Evolutionary conservation across 257 asterid species (phyloP).

Genomic region (Avicennia marina): DNA sequence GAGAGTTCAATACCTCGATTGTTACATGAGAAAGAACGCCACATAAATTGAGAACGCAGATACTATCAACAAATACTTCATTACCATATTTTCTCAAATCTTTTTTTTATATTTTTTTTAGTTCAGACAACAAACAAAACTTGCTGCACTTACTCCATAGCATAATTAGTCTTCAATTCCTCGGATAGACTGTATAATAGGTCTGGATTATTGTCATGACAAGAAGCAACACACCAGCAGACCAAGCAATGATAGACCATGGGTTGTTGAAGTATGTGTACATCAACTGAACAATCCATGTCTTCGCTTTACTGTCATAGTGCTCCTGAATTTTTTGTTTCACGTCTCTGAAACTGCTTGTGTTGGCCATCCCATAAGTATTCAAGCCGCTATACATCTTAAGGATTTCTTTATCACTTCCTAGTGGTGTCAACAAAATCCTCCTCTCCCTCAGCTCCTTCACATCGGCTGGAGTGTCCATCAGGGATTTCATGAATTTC

Average conservation of each 20-base stretch:
- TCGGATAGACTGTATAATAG: background rate
- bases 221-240: conserved; percentile 13
- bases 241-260: conserved; percentile 15
- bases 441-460: conserved; percentile 21
- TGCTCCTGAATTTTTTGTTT: background rate
- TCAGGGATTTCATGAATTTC: conserved; percentile 23
- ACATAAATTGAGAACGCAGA: too few species aligned
- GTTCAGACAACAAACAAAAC: too few species aligned
- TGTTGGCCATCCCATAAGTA: background rate
- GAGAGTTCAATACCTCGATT: too few species aligned
- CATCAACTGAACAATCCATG: conserved; percentile 17
- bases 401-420: conserved; percentile 26
- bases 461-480: conserved; percentile 21
- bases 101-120: too few species aligned
- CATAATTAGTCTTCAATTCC: background rate
- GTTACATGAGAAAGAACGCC: too few species aligned
- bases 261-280: conserved; percentile 12
- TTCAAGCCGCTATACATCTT: background rate
- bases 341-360: background rate
- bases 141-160: too few species aligned
- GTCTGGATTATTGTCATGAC: background rate
- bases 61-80: too few species aligned
- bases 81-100: too few species aligned
- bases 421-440: conserved; percentile 16
- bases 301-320: conserved; percentile 7